These are phyloP conservation scores for Fagopyrum homotropicum DNA, from an alignment of 148 eudicot species.

Conservation along the genomic window DNA sequence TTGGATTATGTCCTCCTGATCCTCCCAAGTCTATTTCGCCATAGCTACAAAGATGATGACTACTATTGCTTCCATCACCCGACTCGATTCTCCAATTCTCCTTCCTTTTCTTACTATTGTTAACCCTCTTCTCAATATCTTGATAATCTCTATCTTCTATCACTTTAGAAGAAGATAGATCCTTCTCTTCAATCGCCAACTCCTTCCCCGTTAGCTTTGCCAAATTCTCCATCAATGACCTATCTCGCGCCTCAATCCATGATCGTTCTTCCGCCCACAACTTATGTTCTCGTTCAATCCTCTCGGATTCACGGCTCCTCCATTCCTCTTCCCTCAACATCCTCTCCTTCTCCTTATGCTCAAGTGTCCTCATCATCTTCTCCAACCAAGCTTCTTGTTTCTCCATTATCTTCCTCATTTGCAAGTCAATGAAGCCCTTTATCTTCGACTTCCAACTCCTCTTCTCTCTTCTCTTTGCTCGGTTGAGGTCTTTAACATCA, in stretches of 20 bases:
- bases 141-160: neutral
- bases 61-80: neutral
- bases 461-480: neutral
- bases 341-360: conserved; percentile 72
- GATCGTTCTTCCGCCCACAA: conserved; percentile 79
- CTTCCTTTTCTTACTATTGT: neutral
- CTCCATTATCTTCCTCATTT: conserved; percentile 82
- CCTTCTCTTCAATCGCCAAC: neutral
- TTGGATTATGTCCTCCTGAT: neutral
- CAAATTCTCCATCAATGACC: conserved; percentile 54
- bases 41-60: neutral
- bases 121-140: neutral
- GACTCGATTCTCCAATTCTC: neutral
- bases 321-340: conserved; percentile 65
- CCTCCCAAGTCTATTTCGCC: neutral
- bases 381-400: conserved; percentile 83
- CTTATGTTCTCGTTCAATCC: conserved; percentile 67
- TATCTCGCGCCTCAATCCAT: conserved; percentile 89
- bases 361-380: conserved; percentile 59
- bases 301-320: conserved; percentile 62
- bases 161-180: neutral
- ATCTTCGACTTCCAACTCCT: conserved; percentile 11
- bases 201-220: neutral
- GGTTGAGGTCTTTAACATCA: conserved; percentile 9
- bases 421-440: conserved; percentile 40